phyloP scores from a whole-genome alignment of 2,329 filamentous ascomycete species.

The Salinomyces thailandicus region DNA sequence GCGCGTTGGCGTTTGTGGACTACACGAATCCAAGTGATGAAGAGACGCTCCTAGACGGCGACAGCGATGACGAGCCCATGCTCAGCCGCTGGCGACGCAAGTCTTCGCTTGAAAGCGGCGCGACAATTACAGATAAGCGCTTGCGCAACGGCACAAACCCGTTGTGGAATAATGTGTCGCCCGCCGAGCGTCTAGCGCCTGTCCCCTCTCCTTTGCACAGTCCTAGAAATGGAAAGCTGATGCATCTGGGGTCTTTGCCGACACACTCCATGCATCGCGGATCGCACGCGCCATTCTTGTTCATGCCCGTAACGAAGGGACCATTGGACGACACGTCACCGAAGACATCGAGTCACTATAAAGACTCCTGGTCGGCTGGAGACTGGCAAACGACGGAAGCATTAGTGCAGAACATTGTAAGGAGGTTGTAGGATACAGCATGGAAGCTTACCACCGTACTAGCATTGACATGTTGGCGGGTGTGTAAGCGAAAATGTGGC shows the following conservation, averaged over 20 bases:
- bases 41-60: conserved; percentile 1
- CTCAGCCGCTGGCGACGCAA: conserved; percentile 2
- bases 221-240: not conserved
- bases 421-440: not conserved
- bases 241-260: not conserved
- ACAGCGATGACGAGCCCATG: conserved; percentile 9
- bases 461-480: too few relatives aligned
- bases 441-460: too few relatives aligned
- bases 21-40: conserved; percentile 2
- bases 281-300: too few relatives aligned
- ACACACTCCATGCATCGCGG: not conserved
- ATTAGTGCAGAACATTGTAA: not conserved
- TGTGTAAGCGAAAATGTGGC: too few relatives aligned
- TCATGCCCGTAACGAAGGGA: too few relatives aligned
- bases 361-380: not conserved
- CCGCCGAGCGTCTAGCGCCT: not conserved
- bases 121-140: not conserved
- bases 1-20: conserved; percentile 5
- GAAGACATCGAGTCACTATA: not conserved
- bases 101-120: not conserved
- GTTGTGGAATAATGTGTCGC: not conserved
- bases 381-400: not conserved
- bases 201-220: not conserved
- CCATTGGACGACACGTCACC: not conserved
- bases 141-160: not conserved